Evolutionary conservation across 1,139 yeast species (phyloP).

Genomic region (Suhomyces anneliseae): DNA sequence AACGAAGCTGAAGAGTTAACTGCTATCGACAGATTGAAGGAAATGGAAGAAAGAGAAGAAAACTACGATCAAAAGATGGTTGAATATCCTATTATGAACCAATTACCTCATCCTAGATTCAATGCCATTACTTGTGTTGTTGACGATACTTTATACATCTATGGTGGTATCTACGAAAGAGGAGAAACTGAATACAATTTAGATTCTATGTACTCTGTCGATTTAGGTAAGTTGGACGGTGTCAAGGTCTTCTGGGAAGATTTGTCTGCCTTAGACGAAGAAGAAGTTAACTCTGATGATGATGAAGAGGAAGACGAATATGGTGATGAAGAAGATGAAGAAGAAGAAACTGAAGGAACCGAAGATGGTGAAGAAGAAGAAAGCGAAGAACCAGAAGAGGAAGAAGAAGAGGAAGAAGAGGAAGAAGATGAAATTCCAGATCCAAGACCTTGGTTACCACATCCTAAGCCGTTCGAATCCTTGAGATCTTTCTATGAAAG

Average conservation of each 20-base stretch:
- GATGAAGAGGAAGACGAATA: slow-evolving; percentile 69
- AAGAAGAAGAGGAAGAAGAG: slow-evolving; percentile 59
- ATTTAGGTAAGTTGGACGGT: slow-evolving; percentile 85
- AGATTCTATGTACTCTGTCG: slow-evolving; percentile 84
- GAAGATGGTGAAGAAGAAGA: slow-evolving; percentile 49
- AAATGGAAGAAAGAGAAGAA: slow-evolving; percentile 37
- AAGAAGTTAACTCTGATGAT: slow-evolving; percentile 56
- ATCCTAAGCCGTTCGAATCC: slow-evolving; percentile 92
- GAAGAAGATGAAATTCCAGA: slow-evolving; percentile 80
- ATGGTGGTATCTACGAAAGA: slow-evolving; percentile 87
- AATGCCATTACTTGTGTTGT: slow-evolving; percentile 84
- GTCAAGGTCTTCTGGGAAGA: slow-evolving; percentile 91
- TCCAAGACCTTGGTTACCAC: slow-evolving; percentile 94
- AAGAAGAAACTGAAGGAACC: slow-evolving; percentile 51
- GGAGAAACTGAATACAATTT: slow-evolving; percentile 83
- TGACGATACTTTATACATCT: slow-evolving; percentile 82
- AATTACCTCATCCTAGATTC: slow-evolving; percentile 85
- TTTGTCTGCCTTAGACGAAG: slow-evolving; percentile 57
- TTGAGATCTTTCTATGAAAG: slow-evolving; percentile 82
- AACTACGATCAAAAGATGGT: slow-evolving; percentile 29
- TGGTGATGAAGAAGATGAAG: slow-evolving; percentile 58
- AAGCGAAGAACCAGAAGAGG: slow-evolving; percentile 59
- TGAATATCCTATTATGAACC: slow-evolving; percentile 59
- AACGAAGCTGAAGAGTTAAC: slow-evolving; percentile 44
- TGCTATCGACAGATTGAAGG: slow-evolving; percentile 41